Conservation (phyloP, 78 protist species). For the Bodo saltans region DNA sequence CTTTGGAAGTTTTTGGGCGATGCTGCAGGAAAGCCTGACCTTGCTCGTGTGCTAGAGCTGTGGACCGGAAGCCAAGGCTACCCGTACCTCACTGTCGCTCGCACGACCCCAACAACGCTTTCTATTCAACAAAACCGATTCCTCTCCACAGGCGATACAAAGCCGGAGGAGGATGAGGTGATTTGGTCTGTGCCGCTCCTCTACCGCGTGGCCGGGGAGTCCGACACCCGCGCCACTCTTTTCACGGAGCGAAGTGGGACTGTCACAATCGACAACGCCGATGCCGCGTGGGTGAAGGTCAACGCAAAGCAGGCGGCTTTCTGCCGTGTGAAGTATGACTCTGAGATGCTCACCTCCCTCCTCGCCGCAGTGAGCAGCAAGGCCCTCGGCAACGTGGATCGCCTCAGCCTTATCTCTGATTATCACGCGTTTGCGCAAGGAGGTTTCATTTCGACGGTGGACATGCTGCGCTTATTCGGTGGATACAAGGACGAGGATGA, state of each 20-base stretch:
- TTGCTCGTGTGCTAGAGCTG: neutral
- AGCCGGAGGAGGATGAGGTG: neutral
- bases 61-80: neutral
- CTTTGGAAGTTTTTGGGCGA: slow-evolving; percentile 37
- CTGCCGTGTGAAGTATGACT: slow-evolving; percentile 61
- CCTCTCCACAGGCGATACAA: slow-evolving; percentile 6
- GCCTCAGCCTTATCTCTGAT: slow-evolving; percentile 22
- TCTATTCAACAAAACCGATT: slow-evolving; percentile 19
- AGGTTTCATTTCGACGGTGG: neutral
- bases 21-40: slow-evolving; percentile 7
- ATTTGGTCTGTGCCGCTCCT: neutral
- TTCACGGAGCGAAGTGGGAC: neutral
- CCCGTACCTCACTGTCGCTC: neutral
- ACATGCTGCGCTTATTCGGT: slow-evolving; percentile 37
- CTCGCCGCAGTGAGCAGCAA: neutral
- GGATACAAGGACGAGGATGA: slow-evolving; percentile 42
- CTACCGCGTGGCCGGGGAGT: neutral
- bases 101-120: neutral
- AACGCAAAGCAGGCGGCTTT: slow-evolving; percentile 69
- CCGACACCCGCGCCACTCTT: neutral
- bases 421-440: slow-evolving; percentile 9
- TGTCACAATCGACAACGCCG: neutral
- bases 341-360: neutral
- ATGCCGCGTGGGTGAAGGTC: slow-evolving; percentile 63
- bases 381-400: slow-evolving; percentile 27